Base-by-base conservation (phyloP, 2,329 filamentous ascomycete genomes). In the Microcyclospora pomicola region DNA sequence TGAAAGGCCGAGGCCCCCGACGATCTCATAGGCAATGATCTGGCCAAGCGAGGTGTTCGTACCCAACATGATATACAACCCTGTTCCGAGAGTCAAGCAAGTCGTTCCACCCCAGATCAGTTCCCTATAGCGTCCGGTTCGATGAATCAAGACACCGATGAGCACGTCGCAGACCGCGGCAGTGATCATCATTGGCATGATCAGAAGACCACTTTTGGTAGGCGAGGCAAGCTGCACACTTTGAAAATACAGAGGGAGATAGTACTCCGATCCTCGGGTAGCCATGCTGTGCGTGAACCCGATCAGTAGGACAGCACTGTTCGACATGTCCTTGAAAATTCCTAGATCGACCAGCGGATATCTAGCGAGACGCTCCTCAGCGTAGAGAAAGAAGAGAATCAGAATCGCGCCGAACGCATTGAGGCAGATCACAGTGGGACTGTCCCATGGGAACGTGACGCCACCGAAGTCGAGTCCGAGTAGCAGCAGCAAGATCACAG, bases 161-260 rank as follows among this genome's bases (percentile, higher is more conserved):
- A 61, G 30, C 2, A 72, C 61, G 27, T 63, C 67, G 1, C 60
- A 54, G 6, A 63, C 42, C 1, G 69, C 65, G 40, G 66, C 64
- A 1, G 56, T 54, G 3, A 63, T 44, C 13, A 58, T 73, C 31
- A 77, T 70, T 0, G 80, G 77, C 0, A 84, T 63, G 2, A 81
- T 64, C 10, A 80, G 68, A 0, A 79, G 47, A 49, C 67, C 68
- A 0, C 75, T 81, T n/a, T 64, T 63, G 27, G 81, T 60, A 0
- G 78, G 75, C 0, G 68, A 67, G 1, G 72, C 73, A 36, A 68
- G 68, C 2, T 77, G 68, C 0, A 78, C 79, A 2, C 75, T 70
- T 53, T 87, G 82, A 38, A 83, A 77, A 58, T 79, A 86, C 0
- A 85, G 65, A 0, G 82, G 82, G 16, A 85, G 63, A 49, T 81